Evolutionary conservation across 305 asterid species (phyloP).

Genomic region (Fraxinus ornus): DNA sequence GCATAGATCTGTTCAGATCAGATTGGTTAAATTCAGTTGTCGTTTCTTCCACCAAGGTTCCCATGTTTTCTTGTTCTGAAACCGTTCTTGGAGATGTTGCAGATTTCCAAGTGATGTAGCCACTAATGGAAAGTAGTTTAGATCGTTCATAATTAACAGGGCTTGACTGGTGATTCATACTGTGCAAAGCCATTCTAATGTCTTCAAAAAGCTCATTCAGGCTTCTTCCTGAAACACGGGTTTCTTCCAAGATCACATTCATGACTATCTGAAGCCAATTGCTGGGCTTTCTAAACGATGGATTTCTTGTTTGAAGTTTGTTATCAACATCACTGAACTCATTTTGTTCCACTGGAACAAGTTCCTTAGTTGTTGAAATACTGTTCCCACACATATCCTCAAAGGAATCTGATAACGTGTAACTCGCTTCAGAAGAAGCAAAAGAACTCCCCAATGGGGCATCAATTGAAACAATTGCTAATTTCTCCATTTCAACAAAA

Average conservation of each 20-base stretch:
- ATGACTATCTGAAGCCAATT: conserved; percentile 56
- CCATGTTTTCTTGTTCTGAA: conserved; percentile 8
- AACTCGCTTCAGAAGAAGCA: conserved; percentile 30
- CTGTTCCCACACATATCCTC: conserved; percentile 18
- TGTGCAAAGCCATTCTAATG: conserved; percentile 34
- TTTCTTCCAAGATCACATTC: conserved; percentile 42
- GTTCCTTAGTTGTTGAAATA: conserved; percentile 35
- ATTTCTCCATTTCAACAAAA: conserved; percentile 94
- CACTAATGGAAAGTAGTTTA: conserved; percentile 42
- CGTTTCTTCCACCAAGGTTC: conserved; percentile 28
- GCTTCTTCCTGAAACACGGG: conserved; percentile 39
- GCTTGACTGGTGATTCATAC: background rate
- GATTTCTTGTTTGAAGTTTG: conserved; percentile 17
- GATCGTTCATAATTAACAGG: conserved; percentile 23
- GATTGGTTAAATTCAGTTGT: conserved; percentile 18
- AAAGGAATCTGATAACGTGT: conserved; percentile 25
- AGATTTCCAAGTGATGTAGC: conserved; percentile 65
- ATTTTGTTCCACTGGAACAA: conserved; percentile 38
- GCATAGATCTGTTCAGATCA: conserved; percentile 32
- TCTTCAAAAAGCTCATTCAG: conserved; percentile 54
- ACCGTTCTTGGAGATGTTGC: conserved; percentile 42
- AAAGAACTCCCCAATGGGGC: conserved; percentile 28
- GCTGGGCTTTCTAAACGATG: conserved; percentile 13
- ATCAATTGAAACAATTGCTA: conserved; percentile 77
- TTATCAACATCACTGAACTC: conserved; percentile 6